A percentile compares a stretch with the other conserved stretches of the same genome.
Conservation (phyloP, 73 alveolate species). For the Paramecium caudatum region DNA sequence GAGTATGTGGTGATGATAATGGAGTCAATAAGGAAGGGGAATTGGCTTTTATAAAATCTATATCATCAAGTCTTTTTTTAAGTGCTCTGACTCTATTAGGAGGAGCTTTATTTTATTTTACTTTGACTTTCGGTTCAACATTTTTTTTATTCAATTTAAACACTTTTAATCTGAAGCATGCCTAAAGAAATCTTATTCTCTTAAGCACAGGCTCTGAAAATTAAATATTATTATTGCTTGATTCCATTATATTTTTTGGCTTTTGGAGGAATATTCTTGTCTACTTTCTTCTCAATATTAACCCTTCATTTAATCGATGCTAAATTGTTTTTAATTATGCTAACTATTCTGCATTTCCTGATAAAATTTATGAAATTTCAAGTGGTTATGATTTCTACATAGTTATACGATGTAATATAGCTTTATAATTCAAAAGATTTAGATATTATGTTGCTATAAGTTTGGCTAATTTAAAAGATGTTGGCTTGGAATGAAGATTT, state of each 20-base stretch:
- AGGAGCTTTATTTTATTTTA: background rate
- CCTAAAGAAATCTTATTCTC: conserved; percentile 20
- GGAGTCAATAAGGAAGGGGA: conserved; percentile 16
- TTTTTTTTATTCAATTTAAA: conserved; percentile 49
- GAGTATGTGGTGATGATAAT: background rate
- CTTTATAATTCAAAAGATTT: conserved; percentile 61
- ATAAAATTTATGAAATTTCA: background rate
- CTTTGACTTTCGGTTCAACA: conserved; percentile 19
- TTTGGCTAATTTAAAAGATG: conserved; percentile 39
- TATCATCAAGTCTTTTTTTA: conserved; percentile 43
- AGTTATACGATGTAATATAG: background rate
- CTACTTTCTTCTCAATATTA: conserved; percentile 16
- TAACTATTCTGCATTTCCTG: conserved; percentile 32
- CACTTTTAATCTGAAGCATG: conserved; percentile 40
- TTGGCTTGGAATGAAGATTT: conserved; percentile 17
- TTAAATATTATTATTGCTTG: background rate
- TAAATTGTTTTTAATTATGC: conserved; percentile 17
- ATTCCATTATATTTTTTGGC: background rate
- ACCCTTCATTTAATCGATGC: conserved; percentile 48
- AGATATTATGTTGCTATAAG: conserved; percentile 33
- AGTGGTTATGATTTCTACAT: conserved; percentile 7
- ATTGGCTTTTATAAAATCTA: conserved; percentile 6
- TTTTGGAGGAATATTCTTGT: background rate
- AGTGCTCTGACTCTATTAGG: conserved; percentile 38
- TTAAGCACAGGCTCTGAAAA: conserved; percentile 45